These are phyloP conservation scores for Aspergillus nomiae DNA, from an alignment of 2,329 filamentous ascomycete species.

Conservation along the genomic window DNA sequence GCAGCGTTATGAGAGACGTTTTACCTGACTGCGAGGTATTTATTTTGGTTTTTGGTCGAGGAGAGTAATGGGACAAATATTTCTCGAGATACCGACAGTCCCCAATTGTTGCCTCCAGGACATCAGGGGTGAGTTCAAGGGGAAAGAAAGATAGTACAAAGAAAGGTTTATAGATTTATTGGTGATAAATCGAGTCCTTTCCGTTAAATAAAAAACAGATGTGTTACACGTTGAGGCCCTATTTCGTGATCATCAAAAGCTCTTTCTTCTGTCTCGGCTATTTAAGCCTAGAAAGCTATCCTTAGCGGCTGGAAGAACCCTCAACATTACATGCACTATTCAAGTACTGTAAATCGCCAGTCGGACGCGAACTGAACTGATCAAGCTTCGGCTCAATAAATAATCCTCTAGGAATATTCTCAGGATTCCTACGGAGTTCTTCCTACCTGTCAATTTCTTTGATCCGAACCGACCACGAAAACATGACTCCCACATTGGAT, in stretches of 20 bases:
- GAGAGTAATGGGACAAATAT: too few relatives aligned
- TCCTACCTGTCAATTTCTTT: background rate
- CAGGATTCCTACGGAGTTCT: background rate
- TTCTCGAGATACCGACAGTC: too few relatives aligned
- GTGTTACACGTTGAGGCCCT: too few relatives aligned
- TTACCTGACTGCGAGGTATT: too few relatives aligned
- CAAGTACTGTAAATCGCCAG: too few relatives aligned
- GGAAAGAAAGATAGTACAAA: background rate
- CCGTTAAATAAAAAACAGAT: background rate
- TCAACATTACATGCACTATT: too few relatives aligned
- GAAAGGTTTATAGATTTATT: background rate
- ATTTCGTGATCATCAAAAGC: background rate
- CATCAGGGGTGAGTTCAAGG: background rate
- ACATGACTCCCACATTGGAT: background rate
- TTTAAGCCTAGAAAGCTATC: too few relatives aligned
- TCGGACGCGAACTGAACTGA: background rate
- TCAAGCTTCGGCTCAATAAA: background rate
- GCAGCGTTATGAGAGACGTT: too few relatives aligned
- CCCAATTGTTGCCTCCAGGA: background rate
- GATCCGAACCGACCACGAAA: background rate
- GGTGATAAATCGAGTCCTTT: background rate
- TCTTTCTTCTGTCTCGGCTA: background rate
- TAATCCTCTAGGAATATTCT: background rate
- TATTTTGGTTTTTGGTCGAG: too few relatives aligned
- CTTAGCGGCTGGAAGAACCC: too few relatives aligned